Evolutionary conservation across 23 red algal species (phyloP).

Genomic region (Gracilaria caudata): DNA sequence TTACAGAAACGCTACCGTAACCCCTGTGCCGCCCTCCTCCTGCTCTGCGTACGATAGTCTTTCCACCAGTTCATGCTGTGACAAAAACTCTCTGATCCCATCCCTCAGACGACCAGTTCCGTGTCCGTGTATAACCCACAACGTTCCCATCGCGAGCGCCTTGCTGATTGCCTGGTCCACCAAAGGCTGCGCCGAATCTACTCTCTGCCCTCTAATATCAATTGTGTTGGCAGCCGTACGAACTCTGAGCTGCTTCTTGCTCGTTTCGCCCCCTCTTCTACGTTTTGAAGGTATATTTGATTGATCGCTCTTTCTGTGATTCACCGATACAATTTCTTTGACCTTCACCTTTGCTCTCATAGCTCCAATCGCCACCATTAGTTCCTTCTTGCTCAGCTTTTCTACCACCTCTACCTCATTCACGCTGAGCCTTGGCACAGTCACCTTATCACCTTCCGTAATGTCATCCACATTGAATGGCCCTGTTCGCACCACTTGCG

Average conservation of each 20-base stretch:
- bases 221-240: slow-evolving; percentile 74
- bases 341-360: slow-evolving; percentile 75
- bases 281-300: neutral
- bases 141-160: slow-evolving; percentile 60
- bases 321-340: slow-evolving; percentile 35
- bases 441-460: slow-evolving; percentile 70
- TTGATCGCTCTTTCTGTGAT: neutral
- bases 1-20: slow-evolving; percentile 68
- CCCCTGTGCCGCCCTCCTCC: slow-evolving; percentile 78
- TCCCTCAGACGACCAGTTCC: slow-evolving; percentile 82
- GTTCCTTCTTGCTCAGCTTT: slow-evolving; percentile 58
- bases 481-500: neutral
- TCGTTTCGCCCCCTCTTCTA: neutral
- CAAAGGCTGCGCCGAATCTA: slow-evolving; percentile 64
- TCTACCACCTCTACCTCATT: slow-evolving; percentile 67
- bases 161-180: slow-evolving; percentile 76
- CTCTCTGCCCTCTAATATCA: slow-evolving; percentile 86
- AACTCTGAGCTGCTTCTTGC: slow-evolving; percentile 35
- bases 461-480: slow-evolving; percentile 34
- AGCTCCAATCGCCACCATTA: slow-evolving; percentile 67
- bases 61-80: slow-evolving; percentile 66
- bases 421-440: slow-evolving; percentile 23
- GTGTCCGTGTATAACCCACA: slow-evolving; percentile 94
- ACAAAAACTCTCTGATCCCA: slow-evolving; percentile 69
- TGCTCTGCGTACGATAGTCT: slow-evolving; percentile 68